Conservation (phyloP, 345 rosid species). For the Syzygium jambos region DNA sequence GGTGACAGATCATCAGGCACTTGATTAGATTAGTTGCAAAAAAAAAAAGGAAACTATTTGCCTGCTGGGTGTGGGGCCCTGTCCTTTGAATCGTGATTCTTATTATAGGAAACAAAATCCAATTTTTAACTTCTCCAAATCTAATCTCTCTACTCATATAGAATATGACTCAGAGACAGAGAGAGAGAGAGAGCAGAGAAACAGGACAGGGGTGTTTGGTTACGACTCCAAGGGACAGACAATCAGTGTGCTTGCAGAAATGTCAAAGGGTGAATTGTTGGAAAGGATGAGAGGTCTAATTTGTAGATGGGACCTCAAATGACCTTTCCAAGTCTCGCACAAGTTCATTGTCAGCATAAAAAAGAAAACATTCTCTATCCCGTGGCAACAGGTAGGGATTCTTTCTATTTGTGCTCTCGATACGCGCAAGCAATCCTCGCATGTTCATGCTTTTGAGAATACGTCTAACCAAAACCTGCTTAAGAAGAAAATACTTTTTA, state of each 20-base stretch:
- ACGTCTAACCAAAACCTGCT: background rate
- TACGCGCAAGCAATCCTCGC: background rate
- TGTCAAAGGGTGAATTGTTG: constrained; percentile 13
- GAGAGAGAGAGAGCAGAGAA: background rate
- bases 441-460: too few relatives aligned
- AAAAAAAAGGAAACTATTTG: background rate
- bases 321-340: background rate
- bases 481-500: background rate
- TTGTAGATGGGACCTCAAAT: constrained; percentile 6
- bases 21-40: background rate
- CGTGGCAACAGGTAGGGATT: too few relatives aligned
- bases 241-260: constrained; percentile 15
- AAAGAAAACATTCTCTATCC: background rate
- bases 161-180: background rate
- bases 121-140: background rate
- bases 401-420: background rate
- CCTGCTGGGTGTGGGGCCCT: background rate
- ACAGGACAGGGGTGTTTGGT: background rate
- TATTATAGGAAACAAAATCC: background rate
- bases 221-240: background rate
- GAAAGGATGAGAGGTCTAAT: constrained; percentile 13
- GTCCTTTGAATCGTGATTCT: background rate
- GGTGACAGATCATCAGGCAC: constrained; percentile 30
- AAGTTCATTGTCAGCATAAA: background rate
- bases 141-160: background rate